Base-by-base conservation (phyloP, 2,329 filamentous ascomycete genomes). In the Dactylonectria macrodidyma region DNA sequence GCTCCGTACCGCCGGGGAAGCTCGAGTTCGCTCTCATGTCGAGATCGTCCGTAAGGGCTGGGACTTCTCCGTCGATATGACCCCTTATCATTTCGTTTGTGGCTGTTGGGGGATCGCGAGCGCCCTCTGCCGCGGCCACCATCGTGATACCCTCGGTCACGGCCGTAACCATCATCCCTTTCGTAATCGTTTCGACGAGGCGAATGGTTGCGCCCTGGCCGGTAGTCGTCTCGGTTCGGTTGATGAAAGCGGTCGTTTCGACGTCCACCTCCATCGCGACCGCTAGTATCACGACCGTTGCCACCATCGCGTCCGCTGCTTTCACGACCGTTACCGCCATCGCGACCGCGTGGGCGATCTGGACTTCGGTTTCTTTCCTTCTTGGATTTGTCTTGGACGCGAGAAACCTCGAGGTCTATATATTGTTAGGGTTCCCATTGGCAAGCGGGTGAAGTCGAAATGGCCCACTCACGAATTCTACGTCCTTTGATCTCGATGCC, bases 381-480 rank as follows among this genome's bases (percentile, higher is more conserved):
- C 55, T 90, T 93, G 5, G 77, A 73, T 75, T 92, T 94, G 75
- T 94, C 94, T 78, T 97, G 95, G 3, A 92, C 90, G 67, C 95
- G 95, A 6, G 95, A 97, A 46, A 97, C 90, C 79, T 98, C 95
- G 22, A 98, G 89, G 78, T 97, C 94, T 96, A 69, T 5, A 33
- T 7, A 54, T 26, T 64, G 36, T 72, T 51, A 65, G 72, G 56
- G 60, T 50, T 22, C 38, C 14, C 22, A 44, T 22, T 9, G 10
- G 41, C 41, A 14, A 6, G 1, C 44, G 26, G 3, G 2, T 4
- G 38, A 19, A 12, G 38, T 6, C 24, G 24, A 14, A 8, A 11
- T 12, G n/a, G 46, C 47, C 12, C 12, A 85, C 95, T 89, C 85
- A 97, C 95, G 95, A 78, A 98, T 97, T 79, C 95, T 95, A 71